Evolutionary conservation across 208 protist species (phyloP).

Genomic region (Leishmania tropica): DNA sequence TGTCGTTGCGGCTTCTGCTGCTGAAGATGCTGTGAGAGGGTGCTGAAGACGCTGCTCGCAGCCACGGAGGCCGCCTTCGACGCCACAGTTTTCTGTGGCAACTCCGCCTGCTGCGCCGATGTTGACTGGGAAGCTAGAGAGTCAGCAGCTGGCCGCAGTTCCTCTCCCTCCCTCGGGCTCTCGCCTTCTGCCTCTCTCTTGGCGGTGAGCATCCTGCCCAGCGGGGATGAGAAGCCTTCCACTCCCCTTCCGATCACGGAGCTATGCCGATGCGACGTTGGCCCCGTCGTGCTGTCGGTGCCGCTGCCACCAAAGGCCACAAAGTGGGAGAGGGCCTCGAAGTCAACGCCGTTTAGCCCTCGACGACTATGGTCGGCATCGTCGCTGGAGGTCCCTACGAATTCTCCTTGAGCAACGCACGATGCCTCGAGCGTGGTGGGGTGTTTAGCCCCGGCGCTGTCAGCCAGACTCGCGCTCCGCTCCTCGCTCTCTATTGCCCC

Average conservation of each 20-base stretch:
- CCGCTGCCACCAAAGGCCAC: slow-evolving; percentile 42
- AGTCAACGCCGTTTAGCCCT: slow-evolving; percentile 23
- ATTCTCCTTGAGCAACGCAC: not conserved
- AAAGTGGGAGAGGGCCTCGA: slow-evolving; percentile 40
- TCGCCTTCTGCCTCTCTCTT: too few relatives aligned
- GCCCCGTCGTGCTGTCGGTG: not conserved
- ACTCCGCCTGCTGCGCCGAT: slow-evolving; percentile 1
- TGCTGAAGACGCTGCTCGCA: slow-evolving; percentile 79
- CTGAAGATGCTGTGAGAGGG: slow-evolving; percentile 79
- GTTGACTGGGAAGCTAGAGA: not conserved
- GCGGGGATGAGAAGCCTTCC: not conserved
- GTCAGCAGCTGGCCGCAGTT: not conserved
- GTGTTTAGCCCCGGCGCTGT: not conserved
- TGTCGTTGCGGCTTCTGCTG: not conserved
- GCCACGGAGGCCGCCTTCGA: slow-evolving; percentile 29
- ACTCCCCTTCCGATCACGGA: not conserved
- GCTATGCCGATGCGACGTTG: not conserved
- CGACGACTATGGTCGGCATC: not conserved
- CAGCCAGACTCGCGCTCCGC: not conserved
- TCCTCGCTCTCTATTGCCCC: not conserved
- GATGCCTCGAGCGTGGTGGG: not conserved
- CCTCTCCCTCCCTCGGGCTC: not conserved
- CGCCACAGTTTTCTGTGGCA: slow-evolving; percentile 22
- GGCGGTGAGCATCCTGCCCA: not conserved
- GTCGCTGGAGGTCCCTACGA: slow-evolving; percentile 4